phyloP scores from a whole-genome alignment of 768 basidiomycete species.

The Leucocoprinus sp. region DNA sequence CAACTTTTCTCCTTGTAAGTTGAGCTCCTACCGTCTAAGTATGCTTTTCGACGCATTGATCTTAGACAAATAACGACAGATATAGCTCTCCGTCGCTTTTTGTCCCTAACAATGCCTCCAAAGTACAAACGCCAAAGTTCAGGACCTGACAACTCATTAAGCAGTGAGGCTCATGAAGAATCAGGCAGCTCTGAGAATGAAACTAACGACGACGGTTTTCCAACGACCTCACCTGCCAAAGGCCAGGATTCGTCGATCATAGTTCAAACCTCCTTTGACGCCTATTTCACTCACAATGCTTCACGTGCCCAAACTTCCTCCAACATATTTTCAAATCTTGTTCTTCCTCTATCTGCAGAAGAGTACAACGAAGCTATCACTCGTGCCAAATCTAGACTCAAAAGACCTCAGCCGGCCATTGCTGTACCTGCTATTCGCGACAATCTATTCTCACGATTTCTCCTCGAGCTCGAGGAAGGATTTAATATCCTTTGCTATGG shows the following conservation, averaged over 20 bases:
- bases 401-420: constrained; percentile 26
- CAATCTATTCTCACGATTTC: constrained; percentile 49
- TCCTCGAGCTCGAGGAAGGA: constrained; percentile 67
- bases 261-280: constrained; percentile 70
- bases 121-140: background rate
- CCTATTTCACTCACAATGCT: constrained; percentile 67
- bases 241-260: constrained; percentile 29
- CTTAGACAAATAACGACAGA: no score
- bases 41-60: no score
- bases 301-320: constrained; percentile 65
- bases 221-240: constrained; percentile 6
- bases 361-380: constrained; percentile 43
- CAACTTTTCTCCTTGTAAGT: no score
- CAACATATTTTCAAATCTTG: constrained; percentile 69
- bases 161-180: constrained; percentile 12
- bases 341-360: constrained; percentile 62
- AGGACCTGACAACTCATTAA: no score
- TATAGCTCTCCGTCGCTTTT: no score
- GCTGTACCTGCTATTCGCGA: constrained; percentile 24
- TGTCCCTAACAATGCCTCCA: background rate
- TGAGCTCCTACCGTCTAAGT: no score
- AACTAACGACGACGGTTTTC: constrained; percentile 5
- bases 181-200: constrained; percentile 12
- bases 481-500: constrained; percentile 90
- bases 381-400: constrained; percentile 21